Conservation (phyloP, 768 basidiomycete species). For the Termitomyces eurrhizus region DNA sequence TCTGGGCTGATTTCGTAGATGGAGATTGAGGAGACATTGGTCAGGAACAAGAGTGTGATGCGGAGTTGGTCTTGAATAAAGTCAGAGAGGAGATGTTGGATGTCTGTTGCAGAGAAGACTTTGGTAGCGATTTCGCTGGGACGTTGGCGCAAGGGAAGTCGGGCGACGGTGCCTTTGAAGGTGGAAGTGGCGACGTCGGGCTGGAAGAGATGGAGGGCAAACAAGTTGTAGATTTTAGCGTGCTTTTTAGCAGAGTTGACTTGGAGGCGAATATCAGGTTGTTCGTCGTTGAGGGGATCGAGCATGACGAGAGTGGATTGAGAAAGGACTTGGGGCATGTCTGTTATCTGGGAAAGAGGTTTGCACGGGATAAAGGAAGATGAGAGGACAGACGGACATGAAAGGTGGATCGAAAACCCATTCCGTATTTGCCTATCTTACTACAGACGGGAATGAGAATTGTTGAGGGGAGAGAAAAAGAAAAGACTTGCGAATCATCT, state of each 20-base stretch:
- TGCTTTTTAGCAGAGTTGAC: constrained; percentile 27
- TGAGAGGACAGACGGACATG: constrained; percentile 30
- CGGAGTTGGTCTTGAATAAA: constrained; percentile 38
- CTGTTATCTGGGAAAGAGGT: constrained; percentile 34
- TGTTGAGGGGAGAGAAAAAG: background rate
- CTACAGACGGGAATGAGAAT: constrained; percentile 18
- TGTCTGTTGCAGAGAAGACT: constrained; percentile 25
- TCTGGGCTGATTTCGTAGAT: constrained; percentile 31
- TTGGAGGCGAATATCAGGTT: constrained; percentile 26
- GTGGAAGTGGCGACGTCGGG: background rate
- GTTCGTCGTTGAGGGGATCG: constrained; percentile 35
- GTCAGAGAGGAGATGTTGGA: constrained; percentile 34
- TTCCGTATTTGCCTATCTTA: constrained; percentile 51
- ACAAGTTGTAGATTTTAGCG: constrained; percentile 26
- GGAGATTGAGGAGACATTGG: constrained; percentile 35
- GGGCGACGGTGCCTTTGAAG: constrained; percentile 39
- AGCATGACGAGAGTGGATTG: constrained; percentile 34
- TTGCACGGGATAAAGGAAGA: background rate
- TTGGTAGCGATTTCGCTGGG: constrained; percentile 32
- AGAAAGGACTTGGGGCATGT: constrained; percentile 47
- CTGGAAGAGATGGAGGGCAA: constrained; percentile 16
- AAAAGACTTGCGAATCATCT: constrained; percentile 35
- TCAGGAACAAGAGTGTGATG: constrained; percentile 39
- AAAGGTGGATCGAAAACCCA: constrained; percentile 49
- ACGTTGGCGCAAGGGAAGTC: constrained; percentile 39